phyloP scores from a whole-genome alignment of 1,284 basidiomycete genomes.

The Naganishia liquefaciens region DNA sequence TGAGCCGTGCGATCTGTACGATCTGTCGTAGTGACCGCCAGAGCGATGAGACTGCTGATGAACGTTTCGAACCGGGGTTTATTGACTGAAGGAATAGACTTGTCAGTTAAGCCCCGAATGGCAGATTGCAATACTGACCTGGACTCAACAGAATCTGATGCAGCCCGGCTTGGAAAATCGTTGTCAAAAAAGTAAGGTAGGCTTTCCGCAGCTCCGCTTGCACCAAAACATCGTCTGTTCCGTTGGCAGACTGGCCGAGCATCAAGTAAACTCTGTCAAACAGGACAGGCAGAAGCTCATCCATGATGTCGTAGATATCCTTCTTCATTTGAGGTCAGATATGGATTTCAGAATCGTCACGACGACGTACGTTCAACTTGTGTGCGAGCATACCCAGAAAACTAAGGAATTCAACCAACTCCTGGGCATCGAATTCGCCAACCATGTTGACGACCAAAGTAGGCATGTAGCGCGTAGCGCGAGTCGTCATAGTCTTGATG shows the following conservation, averaged over 20 bases:
- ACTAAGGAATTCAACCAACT: slow-evolving; percentile 92
- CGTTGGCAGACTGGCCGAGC: slow-evolving; percentile 77
- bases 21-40: slow-evolving; percentile 75
- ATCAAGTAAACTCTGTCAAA: slow-evolving; percentile 78
- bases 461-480: slow-evolving; percentile 71
- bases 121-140: slow-evolving; percentile 22
- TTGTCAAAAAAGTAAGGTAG: slow-evolving; percentile 81
- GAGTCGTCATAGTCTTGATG: slow-evolving; percentile 53
- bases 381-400: slow-evolving; percentile 91
- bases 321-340: slow-evolving; percentile 55
- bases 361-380: slow-evolving; percentile 72
- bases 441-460: slow-evolving; percentile 84
- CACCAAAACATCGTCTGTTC: slow-evolving; percentile 84
- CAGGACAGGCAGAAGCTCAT: slow-evolving; percentile 85
- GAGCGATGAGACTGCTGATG: slow-evolving; percentile 61
- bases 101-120: slow-evolving; percentile 29
- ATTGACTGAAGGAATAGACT: slow-evolving; percentile 64
- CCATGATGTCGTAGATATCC: slow-evolving; percentile 79
- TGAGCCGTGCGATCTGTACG: slow-evolving; percentile 70
- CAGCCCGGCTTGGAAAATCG: slow-evolving; percentile 76
- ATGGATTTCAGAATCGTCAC: neutral
- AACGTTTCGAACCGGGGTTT: slow-evolving; percentile 75
- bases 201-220: slow-evolving; percentile 87
- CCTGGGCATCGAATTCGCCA: slow-evolving; percentile 84
- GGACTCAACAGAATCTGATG: slow-evolving; percentile 60